phyloP scores from a whole-genome alignment of 495 filamentous ascomycete genomes.

The Hypoxylon fuscum region DNA sequence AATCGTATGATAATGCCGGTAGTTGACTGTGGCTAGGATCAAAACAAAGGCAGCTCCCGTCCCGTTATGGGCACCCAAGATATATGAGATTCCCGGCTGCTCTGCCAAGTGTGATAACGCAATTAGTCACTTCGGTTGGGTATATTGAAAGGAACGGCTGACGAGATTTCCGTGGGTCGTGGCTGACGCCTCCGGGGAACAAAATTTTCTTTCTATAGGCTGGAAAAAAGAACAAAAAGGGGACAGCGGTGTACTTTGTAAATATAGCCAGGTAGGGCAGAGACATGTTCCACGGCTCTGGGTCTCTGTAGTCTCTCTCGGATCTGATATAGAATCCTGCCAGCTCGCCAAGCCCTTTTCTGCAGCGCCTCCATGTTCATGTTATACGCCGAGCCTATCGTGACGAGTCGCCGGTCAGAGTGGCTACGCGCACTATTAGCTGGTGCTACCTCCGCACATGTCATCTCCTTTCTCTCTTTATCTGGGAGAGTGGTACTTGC shows the following conservation, averaged over 20 bases:
- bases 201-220: neutral
- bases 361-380: neutral
- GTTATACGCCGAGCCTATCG: neutral
- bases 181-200: conserved; percentile 4
- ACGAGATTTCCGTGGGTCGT: neutral
- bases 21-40: too few species aligned
- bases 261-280: neutral
- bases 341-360: neutral
- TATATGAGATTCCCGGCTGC: conserved; percentile 1
- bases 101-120: neutral
- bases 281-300: neutral
- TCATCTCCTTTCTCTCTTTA: neutral
- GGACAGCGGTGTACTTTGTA: neutral
- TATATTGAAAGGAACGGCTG: neutral
- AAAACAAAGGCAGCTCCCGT: neutral
- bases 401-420: conserved; percentile 2
- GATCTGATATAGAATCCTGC: neutral
- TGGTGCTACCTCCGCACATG: neutral
- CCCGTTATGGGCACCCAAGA: too few species aligned
- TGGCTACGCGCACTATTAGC: neutral
- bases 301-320: too few species aligned
- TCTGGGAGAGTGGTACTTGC: neutral
- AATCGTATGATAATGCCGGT: too few species aligned
- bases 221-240: neutral
- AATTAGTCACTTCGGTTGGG: too few species aligned